These are phyloP conservation scores for Melanomma pulvis-pyrius DNA, from an alignment of 495 filamentous ascomycete species.

Conservation along the genomic window DNA sequence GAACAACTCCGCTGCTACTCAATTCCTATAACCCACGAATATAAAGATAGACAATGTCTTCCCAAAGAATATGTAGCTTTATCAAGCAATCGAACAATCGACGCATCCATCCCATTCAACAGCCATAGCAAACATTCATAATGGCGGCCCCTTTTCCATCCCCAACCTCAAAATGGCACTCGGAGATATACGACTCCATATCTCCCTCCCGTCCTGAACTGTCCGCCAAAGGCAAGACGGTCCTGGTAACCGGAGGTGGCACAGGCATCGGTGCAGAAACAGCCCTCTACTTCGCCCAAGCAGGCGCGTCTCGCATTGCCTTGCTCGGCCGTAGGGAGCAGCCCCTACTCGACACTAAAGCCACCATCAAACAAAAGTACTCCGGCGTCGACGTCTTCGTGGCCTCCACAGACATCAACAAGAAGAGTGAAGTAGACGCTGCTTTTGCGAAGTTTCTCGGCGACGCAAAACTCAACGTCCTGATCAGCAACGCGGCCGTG, in stretches of 20 bases:
- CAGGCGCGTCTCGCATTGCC: slow-evolving; percentile 31
- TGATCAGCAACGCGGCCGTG: slow-evolving; percentile 26
- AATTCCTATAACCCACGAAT: background rate
- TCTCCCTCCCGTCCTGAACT: slow-evolving; percentile 32
- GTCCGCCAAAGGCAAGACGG: slow-evolving; percentile 29
- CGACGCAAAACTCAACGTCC: slow-evolving; percentile 37
- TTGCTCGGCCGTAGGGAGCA: slow-evolving; percentile 40
- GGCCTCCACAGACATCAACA: slow-evolving; percentile 48
- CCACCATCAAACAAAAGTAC: slow-evolving; percentile 38
- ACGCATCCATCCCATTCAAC: background rate
- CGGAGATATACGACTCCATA: slow-evolving; percentile 20
- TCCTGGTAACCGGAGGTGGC: slow-evolving; percentile 30
- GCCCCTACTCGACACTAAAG: slow-evolving; percentile 43
- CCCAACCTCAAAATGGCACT: slow-evolving; percentile 30
- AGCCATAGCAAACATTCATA: slow-evolving; percentile 9
- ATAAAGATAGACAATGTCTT: slow-evolving; percentile 12
- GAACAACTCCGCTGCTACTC: background rate
- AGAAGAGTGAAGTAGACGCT: slow-evolving; percentile 46
- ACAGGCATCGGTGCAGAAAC: slow-evolving; percentile 31
- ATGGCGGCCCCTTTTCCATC: slow-evolving; percentile 39
- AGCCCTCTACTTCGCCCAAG: slow-evolving; percentile 26
- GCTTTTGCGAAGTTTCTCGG: slow-evolving; percentile 47
- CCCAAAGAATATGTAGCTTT: background rate
- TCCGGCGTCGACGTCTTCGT: slow-evolving; percentile 38
- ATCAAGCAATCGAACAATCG: slow-evolving; percentile 22